Base-by-base conservation (phyloP, 805 yeast genomes). In the Spathaspora sp. region DNA sequence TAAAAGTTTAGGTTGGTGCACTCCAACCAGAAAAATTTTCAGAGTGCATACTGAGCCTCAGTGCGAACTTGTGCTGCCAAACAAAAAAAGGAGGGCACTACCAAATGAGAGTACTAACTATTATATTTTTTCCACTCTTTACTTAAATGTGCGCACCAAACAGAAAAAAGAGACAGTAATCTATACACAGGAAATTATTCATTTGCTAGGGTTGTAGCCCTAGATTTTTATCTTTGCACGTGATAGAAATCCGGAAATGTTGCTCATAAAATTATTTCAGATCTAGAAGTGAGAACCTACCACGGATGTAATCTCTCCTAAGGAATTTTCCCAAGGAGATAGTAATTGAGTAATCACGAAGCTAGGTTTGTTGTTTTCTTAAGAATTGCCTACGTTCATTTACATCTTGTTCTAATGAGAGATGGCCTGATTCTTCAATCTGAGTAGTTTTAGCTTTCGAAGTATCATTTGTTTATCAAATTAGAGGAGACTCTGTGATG, bases 21-120 rank as follows among this genome's bases (percentile, higher is more conserved):
- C 28, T 17, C 26, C 16, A 10, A 20, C 12, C 31, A 42, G 31
- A 42, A 48, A 42, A 42, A 48, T 42, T 48, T 35, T 46, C 39
- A 29, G 40, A 35, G 40, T 35, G 40, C 40, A 35, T 35, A 35
- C 17, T n/a, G n/a, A 35, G n/a, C 7, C 17, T n/a, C 9, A 10
- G 40, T 35, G 40, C 40, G 32, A 29, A 3, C 32, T 10, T 29
- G 26, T 23, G 6, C 26, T 11, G 35, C 35, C 35, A 35, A n/a
- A 35, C 11, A 35, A 35, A 35, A 14, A n/a, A 5, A 35, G 2
- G 14, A 16, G 7, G 40, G 40, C 40, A 35, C 40, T 35, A 35
- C 40, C 40, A 35, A 35, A 35, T 35, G 40, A 6, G 7, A 11
- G 18, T 35, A 16, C 18, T 29, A 29, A 29, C 32, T 10, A 23